Percentiles rank a stretch among this genome's conserved stretches.
phyloP scores from a whole-genome alignment of 2,329 filamentous ascomycete genomes.

The Stemphylium vesicarium region DNA sequence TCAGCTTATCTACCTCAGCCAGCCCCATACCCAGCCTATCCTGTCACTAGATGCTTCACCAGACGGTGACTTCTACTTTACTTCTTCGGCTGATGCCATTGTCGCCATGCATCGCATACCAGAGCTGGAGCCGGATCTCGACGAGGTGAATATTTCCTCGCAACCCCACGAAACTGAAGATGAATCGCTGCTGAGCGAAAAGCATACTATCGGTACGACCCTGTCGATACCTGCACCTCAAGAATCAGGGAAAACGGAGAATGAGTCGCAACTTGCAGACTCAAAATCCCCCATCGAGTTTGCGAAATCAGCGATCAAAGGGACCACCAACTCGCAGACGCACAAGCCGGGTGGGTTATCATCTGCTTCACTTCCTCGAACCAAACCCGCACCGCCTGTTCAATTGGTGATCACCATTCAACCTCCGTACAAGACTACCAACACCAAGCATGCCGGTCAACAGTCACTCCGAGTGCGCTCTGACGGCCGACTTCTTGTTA shows the following conservation, averaged over 20 bases:
- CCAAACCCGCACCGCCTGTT: constrained; percentile 12
- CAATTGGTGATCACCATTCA: constrained; percentile 27
- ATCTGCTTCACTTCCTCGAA: constrained; percentile 10
- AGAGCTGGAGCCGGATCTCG: constrained; percentile 10
- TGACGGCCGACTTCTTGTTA: constrained; percentile 84
- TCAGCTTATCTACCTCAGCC: constrained; percentile 66
- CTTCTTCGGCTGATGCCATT: constrained; percentile 81
- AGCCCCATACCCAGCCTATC: constrained; percentile 79
- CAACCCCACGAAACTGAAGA: neutral
- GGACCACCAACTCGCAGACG: neutral
- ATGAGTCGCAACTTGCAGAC: neutral
- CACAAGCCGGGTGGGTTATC: constrained; percentile 22
- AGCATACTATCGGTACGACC: neutral
- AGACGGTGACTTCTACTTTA: constrained; percentile 67
- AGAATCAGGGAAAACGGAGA: neutral
- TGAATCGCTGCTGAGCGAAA: neutral
- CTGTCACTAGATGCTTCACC: constrained; percentile 64
- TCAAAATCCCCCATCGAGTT: constrained; percentile 18
- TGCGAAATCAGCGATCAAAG: constrained; percentile 21
- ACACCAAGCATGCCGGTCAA: constrained; percentile 90
- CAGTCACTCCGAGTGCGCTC: constrained; percentile 78
- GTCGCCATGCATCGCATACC: constrained; percentile 78
- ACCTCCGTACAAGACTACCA: constrained; percentile 63
- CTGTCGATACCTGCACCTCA: neutral
- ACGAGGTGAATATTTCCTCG: neutral